Conservation (phyloP, 495 filamentous ascomycete species). For the Jackrogersella multiformis region DNA sequence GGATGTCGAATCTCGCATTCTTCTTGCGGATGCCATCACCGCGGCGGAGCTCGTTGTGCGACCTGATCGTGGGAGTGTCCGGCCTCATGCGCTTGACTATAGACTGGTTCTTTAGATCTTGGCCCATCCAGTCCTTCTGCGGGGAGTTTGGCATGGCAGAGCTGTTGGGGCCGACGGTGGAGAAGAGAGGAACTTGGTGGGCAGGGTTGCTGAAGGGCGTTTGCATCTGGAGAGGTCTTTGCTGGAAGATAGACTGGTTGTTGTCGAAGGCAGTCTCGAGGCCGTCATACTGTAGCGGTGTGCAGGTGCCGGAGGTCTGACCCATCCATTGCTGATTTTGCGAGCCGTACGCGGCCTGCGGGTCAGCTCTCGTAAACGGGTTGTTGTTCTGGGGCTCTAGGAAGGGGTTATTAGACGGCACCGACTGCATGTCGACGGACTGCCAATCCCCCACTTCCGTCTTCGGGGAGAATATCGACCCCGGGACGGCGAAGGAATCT, state of each 20-base stretch:
- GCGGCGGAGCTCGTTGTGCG: conserved; percentile 80
- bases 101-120: conserved; percentile 66
- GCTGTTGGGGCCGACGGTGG: conserved; percentile 53
- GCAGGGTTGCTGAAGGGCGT: conserved; percentile 62
- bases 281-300: conserved; percentile 67
- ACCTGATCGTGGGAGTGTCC: conserved; percentile 76
- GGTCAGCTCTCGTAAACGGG: conserved; percentile 47
- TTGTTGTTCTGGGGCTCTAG: conserved; percentile 66
- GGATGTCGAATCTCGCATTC: conserved; percentile 98
- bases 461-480: conserved; percentile 77
- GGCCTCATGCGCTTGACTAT: conserved; percentile 76
- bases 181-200: conserved; percentile 62
- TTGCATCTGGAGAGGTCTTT: conserved; percentile 59
- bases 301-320: conserved; percentile 61
- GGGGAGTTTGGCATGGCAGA: conserved; percentile 61
- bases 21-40: conserved; percentile 98
- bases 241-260: conserved; percentile 61
- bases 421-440: conserved; percentile 64
- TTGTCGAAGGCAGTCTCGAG: conserved; percentile 70
- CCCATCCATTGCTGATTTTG: conserved; percentile 69
- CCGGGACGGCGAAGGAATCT: conserved; percentile 74
- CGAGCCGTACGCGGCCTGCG: conserved; percentile 51
- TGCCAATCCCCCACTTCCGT: conserved; percentile 72
- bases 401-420: conserved; percentile 69
- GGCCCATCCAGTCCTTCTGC: conserved; percentile 63